phyloP scores from a whole-genome alignment of 2,329 filamentous ascomycete genomes.

The Spiromastix sp. region DNA sequence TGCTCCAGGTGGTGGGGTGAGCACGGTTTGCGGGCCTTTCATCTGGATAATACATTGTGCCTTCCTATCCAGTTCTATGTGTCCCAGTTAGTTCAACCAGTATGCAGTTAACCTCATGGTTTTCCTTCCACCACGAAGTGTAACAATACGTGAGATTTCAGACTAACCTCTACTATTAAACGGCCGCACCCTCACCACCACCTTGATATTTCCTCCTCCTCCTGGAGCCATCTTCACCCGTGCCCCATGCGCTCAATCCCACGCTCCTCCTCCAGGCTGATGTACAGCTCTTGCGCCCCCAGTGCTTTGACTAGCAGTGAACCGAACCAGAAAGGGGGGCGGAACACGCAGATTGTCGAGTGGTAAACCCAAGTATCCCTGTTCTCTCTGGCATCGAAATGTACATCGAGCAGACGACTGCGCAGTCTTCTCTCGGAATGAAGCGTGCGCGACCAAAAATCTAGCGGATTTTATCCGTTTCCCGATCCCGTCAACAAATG shows the following conservation, averaged over 20 bases:
- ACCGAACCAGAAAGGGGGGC: too few relatives aligned
- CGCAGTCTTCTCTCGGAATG: too few relatives aligned
- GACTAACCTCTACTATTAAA: slow-evolving; percentile 84
- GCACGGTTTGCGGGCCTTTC: slow-evolving; percentile 83
- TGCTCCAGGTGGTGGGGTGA: slow-evolving; percentile 59
- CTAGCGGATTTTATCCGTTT: too few relatives aligned
- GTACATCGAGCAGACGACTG: too few relatives aligned
- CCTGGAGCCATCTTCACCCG: slow-evolving; percentile 50
- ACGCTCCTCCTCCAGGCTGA: too few relatives aligned
- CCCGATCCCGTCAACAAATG: too few relatives aligned
- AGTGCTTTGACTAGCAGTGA: too few relatives aligned
- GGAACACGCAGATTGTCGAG: too few relatives aligned
- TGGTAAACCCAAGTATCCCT: too few relatives aligned
- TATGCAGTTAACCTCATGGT: background rate
- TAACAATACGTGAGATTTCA: background rate
- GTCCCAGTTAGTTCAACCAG: slow-evolving; percentile 16
- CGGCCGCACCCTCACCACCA: slow-evolving; percentile 90
- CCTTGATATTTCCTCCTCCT: slow-evolving; percentile 96
- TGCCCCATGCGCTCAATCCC: slow-evolving; percentile 26
- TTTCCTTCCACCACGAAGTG: background rate
- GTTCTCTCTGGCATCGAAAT: too few relatives aligned
- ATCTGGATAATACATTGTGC: slow-evolving; percentile 97
- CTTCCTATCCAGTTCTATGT: slow-evolving; percentile 71
- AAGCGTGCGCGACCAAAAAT: too few relatives aligned
- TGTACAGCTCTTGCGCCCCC: too few relatives aligned